These are phyloP conservation scores for Penicillium sp. DNA, from an alignment of 2,329 filamentous ascomycete species.

Conservation along the genomic window DNA sequence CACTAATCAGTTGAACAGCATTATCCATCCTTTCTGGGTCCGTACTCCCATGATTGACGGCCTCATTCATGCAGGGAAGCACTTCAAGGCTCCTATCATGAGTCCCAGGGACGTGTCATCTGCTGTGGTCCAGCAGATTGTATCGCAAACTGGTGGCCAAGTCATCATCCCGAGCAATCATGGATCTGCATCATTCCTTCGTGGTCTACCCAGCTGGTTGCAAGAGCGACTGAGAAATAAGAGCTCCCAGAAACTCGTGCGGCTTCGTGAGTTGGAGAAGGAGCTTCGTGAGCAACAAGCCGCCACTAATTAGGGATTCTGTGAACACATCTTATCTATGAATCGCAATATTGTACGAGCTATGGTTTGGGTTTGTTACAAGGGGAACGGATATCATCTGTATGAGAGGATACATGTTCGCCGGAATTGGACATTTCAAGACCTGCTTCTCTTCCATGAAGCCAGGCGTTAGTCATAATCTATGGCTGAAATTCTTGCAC, in stretches of 20 bases:
- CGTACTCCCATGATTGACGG: conserved; percentile 48
- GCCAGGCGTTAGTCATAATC: not conserved
- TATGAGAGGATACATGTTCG: not conserved
- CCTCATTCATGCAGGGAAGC: conserved; percentile 16
- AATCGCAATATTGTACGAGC: not conserved
- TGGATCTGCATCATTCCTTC: not conserved
- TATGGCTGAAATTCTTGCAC: not conserved
- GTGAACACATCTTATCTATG: not conserved
- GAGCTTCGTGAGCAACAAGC: not conserved
- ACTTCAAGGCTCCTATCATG: not conserved
- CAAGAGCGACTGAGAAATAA: not conserved
- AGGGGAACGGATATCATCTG: not conserved
- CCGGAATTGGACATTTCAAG: not conserved
- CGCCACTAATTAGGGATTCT: not conserved
- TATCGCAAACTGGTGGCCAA: conserved; percentile 1
- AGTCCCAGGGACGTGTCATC: not conserved
- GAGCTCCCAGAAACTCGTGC: not conserved
- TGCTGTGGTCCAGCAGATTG: conserved; percentile 1
- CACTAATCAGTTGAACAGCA: conserved; percentile 12
- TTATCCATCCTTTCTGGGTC: conserved; percentile 28
- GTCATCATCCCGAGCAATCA: not conserved
- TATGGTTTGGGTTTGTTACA: not conserved
- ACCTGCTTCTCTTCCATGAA: not conserved
- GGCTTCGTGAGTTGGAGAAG: not conserved
- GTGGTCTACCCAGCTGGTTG: not conserved